Evolutionary conservation across 2,329 filamentous ascomycete species (phyloP), one percentile per base, ranked within the genome.

Genomic region (Emergomyces pasteurianus): DNA sequence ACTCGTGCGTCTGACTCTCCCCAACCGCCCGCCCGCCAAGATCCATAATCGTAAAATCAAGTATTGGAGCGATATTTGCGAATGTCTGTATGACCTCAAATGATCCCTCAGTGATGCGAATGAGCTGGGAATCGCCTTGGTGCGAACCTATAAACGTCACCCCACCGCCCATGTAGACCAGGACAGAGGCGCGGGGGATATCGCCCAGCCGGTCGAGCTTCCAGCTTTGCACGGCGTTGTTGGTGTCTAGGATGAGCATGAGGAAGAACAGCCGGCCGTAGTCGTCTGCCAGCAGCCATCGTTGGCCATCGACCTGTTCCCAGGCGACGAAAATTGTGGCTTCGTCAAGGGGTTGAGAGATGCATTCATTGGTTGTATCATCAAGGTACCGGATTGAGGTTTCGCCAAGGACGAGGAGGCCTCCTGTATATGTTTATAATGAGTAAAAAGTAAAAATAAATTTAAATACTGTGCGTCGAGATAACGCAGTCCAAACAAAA

Each of bases 21-120:
- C 87, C 87, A 62, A 89, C 86, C 62, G 89, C 86, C 60, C 90
- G 82, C 67, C 90, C 92, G 0, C 92, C 92, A 81, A 97, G 88
- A 69, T 97, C 94, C 90, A 97, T 96, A 18, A 99, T 85, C 0
- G 89, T 87, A 67, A 99, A 96, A 71, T 99, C 94, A 46, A 97
- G 77, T 49, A 99, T 89, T 0, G 94, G 94, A 0, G 89, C 91
- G 67, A 97, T 90, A 69, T 96, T 99, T 3, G 83, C 78, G 60
- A 95, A 80, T 0, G 84, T 87, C 70, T 96, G 90, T 10, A 94
- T 73, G 4, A 92, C 74, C 55, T 86, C 79, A 62, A 92, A 78
- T 0, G 80, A 81, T 38, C 86, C 79, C 58, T 82, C 80, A 52
- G 77, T 73, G 59, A 91, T 81, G 56, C 79, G 80, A 55, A 94